These are phyloP conservation scores for Sapria himalayana DNA, from an alignment of 345 rosid species.

Conservation along the genomic window DNA sequence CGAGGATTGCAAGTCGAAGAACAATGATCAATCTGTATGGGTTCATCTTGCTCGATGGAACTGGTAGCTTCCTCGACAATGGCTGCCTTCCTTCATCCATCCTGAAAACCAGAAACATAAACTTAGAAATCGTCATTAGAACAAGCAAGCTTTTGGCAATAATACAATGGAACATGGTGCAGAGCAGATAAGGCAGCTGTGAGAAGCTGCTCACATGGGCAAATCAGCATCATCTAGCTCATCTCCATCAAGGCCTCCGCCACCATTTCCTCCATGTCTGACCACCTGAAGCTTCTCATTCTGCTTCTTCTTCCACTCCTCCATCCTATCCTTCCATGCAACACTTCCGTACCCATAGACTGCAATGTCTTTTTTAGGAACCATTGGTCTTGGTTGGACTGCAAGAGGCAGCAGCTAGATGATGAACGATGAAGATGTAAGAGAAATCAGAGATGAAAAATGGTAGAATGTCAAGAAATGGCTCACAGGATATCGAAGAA, in stretches of 20 bases:
- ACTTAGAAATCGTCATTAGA: conserved; percentile 3
- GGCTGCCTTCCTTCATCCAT: conserved; percentile 99
- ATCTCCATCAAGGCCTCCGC: conserved; percentile 32
- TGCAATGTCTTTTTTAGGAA: conserved; percentile 69
- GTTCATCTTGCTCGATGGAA: conserved; percentile 89
- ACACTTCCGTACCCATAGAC: conserved; percentile 89
- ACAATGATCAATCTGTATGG: conserved; percentile 77
- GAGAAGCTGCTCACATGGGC: conserved; percentile 48
- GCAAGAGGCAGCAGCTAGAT: conserved; percentile 5
- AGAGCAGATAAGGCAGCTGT: not conserved
- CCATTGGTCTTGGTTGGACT: conserved; percentile 89
- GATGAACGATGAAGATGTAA: not conserved
- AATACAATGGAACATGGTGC: conserved; percentile 1
- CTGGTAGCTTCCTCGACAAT: conserved; percentile 78
- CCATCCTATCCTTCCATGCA: conserved; percentile 96
- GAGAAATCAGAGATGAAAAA: not conserved
- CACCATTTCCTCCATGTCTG: conserved; percentile 53
- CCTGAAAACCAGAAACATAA: conserved; percentile 26
- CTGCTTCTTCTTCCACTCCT: conserved; percentile 78
- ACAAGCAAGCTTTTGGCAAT: not conserved
- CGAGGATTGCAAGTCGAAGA: conserved; percentile 72
- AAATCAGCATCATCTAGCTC: conserved; percentile 65
- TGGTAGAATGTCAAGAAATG: too few species aligned
- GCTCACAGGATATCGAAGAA: conserved; percentile 56
- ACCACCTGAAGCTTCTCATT: conserved; percentile 65